These are phyloP conservation scores for Aspergillus ochraceus DNA, from an alignment of 2,329 filamentous ascomycete genomes.

Conservation along the genomic window DNA sequence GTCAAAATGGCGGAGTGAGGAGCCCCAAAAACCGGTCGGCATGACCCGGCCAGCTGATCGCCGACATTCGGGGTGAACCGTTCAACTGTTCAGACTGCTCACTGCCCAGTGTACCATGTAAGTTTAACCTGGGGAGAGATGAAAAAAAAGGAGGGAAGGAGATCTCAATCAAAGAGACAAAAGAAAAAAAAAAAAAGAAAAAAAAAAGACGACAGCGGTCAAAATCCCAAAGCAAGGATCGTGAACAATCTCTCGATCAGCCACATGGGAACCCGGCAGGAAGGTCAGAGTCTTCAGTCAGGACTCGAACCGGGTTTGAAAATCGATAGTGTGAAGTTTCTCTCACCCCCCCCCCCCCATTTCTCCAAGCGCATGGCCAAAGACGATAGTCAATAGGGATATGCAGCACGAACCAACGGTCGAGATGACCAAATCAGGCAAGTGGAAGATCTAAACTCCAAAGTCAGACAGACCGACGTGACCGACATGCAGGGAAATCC, in stretches of 20 bases:
- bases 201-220: too few relatives aligned
- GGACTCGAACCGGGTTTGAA: background rate
- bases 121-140: background rate
- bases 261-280: background rate
- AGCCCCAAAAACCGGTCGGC: background rate
- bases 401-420: background rate
- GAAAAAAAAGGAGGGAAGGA: background rate
- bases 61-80: background rate
- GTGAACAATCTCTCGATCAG: background rate
- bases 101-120: too few relatives aligned
- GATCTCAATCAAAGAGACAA: background rate
- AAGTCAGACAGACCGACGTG: background rate
- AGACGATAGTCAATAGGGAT: background rate
- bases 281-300: background rate
- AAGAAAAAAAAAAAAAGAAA: background rate
- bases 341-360: background rate
- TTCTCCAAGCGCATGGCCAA: background rate
- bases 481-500: constrained; percentile 2
- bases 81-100: background rate
- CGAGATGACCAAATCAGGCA: background rate
- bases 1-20: background rate
- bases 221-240: background rate
- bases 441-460: background rate
- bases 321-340: background rate
- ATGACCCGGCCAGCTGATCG: background rate